A percentile compares a stretch with the other conserved stretches of the same genome.
These are phyloP conservation scores for Podila minutissima DNA, from an alignment of 192 early-diverging fungal species.

Conservation along the genomic window DNA sequence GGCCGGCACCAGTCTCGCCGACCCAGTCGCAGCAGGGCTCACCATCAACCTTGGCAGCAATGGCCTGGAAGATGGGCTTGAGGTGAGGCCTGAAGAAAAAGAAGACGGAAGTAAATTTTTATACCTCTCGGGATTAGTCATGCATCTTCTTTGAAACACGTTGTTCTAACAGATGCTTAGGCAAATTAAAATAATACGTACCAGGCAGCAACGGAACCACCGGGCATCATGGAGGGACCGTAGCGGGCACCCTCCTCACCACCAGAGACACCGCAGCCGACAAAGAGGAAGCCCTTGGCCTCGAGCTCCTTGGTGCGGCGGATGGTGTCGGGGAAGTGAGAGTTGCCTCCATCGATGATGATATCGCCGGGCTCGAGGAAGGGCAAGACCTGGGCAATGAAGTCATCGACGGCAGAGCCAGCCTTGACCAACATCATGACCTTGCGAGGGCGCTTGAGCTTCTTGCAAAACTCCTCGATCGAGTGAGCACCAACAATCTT, in stretches of 20 bases:
- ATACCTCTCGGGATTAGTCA: not conserved
- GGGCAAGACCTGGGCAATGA: conserved; percentile 91
- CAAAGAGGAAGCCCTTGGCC: conserved; percentile 92
- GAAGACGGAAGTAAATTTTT: not conserved
- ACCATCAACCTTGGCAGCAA: conserved; percentile 86
- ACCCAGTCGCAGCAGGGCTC: conserved; percentile 99
- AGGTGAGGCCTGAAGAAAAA: conserved; percentile 71
- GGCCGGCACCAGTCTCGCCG: conserved; percentile 95
- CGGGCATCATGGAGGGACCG: conserved; percentile 98
- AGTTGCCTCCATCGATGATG: conserved; percentile 99
- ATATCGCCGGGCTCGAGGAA: conserved; percentile 92
- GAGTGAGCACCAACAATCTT: conserved; percentile 94
- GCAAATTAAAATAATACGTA: conserved; percentile 32
- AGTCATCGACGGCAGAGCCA: conserved; percentile 92
- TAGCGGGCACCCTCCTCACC: conserved; percentile 99
- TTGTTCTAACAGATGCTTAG: no score
- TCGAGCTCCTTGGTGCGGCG: conserved; percentile 90
- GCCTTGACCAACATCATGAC: conserved; percentile 99
- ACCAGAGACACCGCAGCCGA: conserved; percentile 98
- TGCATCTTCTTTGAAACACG: not conserved
- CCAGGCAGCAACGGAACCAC: conserved; percentile 95
- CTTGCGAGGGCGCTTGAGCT: conserved; percentile 96
- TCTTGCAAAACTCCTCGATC: conserved; percentile 92
- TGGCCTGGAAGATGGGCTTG: conserved; percentile 96
- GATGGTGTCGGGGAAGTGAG: conserved; percentile 97